Evolutionary conservation across 345 rosid species (phyloP).

Genomic region (Hibiscus tridactylites): DNA sequence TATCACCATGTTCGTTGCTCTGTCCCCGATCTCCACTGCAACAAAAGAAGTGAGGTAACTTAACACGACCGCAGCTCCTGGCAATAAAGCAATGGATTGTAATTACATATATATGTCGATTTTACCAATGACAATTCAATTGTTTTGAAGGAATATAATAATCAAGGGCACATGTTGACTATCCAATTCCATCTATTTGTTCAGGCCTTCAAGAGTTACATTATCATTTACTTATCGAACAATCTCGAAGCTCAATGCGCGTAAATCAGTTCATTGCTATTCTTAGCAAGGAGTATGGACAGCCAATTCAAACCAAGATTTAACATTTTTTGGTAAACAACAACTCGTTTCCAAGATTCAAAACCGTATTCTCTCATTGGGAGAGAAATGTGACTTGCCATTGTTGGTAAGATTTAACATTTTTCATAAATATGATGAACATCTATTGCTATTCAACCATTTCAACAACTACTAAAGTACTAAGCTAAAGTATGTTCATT

Average conservation of each 20-base stretch:
- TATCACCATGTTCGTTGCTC: slow-evolving; percentile 15
- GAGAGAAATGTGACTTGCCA: no score
- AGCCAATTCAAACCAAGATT: no score
- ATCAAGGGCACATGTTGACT: not conserved
- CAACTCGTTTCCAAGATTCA: no score
- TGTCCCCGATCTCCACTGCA: slow-evolving; percentile 70
- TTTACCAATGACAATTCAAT: not conserved
- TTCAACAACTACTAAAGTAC: not conserved
- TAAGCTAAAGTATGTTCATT: not conserved
- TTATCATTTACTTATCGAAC: not conserved
- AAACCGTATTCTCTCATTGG: no score
- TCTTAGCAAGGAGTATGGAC: no score
- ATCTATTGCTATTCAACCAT: not conserved
- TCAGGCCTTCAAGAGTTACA: not conserved
- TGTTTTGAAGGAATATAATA: not conserved
- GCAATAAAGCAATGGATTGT: slow-evolving; percentile 10
- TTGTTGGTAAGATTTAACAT: no score
- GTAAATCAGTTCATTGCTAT: no score
- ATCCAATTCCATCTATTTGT: not conserved
- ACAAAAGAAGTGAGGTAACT: slow-evolving; percentile 86
- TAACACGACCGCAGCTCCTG: slow-evolving; percentile 75
- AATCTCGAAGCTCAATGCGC: no score
- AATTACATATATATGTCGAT: not conserved
- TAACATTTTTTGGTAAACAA: no score
- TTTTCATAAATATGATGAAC: not conserved